Evolutionary conservation across 352 stramenopile species (phyloP).

Genomic region (Pilasporangium apinafurcum): DNA sequence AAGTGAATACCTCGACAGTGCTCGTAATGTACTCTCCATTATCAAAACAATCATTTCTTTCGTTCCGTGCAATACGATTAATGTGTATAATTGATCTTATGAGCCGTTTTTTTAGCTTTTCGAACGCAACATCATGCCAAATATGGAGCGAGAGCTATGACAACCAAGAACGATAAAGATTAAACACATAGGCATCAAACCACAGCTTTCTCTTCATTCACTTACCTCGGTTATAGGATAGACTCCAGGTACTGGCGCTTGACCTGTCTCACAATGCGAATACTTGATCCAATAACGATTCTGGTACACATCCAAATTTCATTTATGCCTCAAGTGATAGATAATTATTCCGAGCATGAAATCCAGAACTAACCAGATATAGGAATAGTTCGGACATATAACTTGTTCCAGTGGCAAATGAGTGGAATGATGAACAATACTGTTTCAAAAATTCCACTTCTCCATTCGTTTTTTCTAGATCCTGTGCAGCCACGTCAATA

Average conservation of each 20-base stretch:
- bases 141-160: constrained; percentile 75
- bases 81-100: constrained; percentile 59
- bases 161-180: neutral
- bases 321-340: too few species aligned
- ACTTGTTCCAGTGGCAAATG: constrained; percentile 62
- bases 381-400: constrained; percentile 84
- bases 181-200: neutral
- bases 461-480: constrained; percentile 48
- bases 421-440: constrained; percentile 66
- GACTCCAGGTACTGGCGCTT: constrained; percentile 76
- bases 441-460: constrained; percentile 60
- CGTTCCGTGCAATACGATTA: constrained; percentile 44
- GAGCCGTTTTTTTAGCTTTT: constrained; percentile 62
- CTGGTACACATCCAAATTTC: too few species aligned
- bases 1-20: constrained; percentile 49
- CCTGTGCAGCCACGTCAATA: too few species aligned
- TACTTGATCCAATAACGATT: constrained; percentile 88
- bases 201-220: neutral
- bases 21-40: constrained; percentile 60
- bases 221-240: constrained; percentile 76
- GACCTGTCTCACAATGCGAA: constrained; percentile 77
- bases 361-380: constrained; percentile 46
- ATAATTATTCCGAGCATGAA: too few species aligned
- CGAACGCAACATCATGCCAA: constrained; percentile 77
- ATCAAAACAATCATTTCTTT: constrained; percentile 60